phyloP scores from a whole-genome alignment of 2,329 filamentous ascomycete species.

The Cadophora luteo-olivacea region DNA sequence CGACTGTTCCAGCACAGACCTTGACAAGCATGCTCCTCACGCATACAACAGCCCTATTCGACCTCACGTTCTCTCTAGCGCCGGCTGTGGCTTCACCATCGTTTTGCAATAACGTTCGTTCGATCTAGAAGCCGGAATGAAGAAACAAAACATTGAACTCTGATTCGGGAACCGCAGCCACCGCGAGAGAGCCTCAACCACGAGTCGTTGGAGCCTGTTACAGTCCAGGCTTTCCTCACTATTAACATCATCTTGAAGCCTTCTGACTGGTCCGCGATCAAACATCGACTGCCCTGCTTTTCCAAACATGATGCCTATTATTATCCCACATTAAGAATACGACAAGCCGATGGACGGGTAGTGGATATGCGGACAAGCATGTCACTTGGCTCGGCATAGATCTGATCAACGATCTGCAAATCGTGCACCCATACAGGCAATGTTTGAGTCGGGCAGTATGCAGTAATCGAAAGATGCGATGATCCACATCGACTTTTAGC shows the following conservation, averaged over 20 bases:
- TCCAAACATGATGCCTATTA: background rate
- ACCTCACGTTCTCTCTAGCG: background rate
- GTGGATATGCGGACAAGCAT: background rate
- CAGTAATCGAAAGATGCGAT: background rate
- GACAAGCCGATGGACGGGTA: background rate
- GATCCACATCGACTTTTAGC: background rate
- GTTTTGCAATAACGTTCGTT: slow-evolving; percentile 3
- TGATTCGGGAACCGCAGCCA: background rate
- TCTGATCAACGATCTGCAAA: slow-evolving; percentile 1
- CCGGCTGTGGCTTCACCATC: background rate
- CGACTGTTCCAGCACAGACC: slow-evolving; percentile 13
- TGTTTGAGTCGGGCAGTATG: slow-evolving; percentile 11
- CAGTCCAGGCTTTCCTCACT: background rate
- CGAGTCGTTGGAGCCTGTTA: slow-evolving; percentile 3
- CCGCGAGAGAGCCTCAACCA: background rate
- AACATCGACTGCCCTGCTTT: background rate
- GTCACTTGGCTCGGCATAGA: background rate
- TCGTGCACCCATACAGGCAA: background rate
- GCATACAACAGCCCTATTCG: background rate
- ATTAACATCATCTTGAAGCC: background rate
- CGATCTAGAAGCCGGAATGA: background rate
- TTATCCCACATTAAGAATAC: background rate
- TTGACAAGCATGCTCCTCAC: background rate
- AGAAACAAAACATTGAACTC: background rate
- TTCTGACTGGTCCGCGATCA: background rate